phyloP scores from a whole-genome alignment of 2,329 filamentous ascomycete genomes.

The Pseudogymnoascus sp. region DNA sequence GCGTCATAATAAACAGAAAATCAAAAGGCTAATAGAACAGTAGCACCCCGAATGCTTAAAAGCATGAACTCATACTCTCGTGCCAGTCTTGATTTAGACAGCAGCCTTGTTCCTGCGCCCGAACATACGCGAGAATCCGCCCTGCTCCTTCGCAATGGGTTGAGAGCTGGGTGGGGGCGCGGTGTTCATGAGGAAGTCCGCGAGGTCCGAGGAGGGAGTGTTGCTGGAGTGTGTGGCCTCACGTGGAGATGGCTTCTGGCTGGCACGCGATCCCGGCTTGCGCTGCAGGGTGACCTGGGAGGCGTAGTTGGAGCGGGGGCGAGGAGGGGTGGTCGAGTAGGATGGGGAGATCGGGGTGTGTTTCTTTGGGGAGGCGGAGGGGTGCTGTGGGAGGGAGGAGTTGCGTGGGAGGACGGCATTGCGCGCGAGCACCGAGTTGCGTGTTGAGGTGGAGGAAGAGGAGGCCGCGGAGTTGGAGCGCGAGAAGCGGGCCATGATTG shows the following conservation, averaged over 20 bases:
- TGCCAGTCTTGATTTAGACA: not conserved
- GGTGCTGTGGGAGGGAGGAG: slow-evolving; percentile 23
- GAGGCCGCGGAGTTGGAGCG: slow-evolving; percentile 22
- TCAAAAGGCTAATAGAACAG: not conserved
- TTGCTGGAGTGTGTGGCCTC: slow-evolving; percentile 33
- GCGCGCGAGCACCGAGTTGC: slow-evolving; percentile 29
- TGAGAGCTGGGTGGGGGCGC: slow-evolving; percentile 43
- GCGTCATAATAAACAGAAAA: not conserved
- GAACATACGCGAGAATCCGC: slow-evolving; percentile 14
- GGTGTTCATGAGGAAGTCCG: slow-evolving; percentile 64
- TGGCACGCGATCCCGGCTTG: slow-evolving; percentile 26
- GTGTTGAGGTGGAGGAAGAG: slow-evolving; percentile 26
- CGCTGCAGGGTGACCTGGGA: slow-evolving; percentile 20
- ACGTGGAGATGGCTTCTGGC: slow-evolving; percentile 50
- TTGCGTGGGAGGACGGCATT: slow-evolving; percentile 24
- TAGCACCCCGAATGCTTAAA: slow-evolving; percentile 1
- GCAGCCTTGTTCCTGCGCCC: slow-evolving; percentile 11
- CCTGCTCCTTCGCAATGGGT: slow-evolving; percentile 9
- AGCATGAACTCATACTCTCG: not conserved
- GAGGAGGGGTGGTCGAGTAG: slow-evolving; percentile 45
- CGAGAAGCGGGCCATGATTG: slow-evolving; percentile 53
- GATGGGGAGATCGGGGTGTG: slow-evolving; percentile 28
- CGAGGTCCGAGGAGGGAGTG: slow-evolving; percentile 44
- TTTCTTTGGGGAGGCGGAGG: slow-evolving; percentile 32
- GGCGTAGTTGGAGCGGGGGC: slow-evolving; percentile 16